Evolutionary conservation across 176 grass and related monocot genomes (phyloP), one percentile per base, ranked within the genome.

Genomic region (Olyra latifolia): DNA sequence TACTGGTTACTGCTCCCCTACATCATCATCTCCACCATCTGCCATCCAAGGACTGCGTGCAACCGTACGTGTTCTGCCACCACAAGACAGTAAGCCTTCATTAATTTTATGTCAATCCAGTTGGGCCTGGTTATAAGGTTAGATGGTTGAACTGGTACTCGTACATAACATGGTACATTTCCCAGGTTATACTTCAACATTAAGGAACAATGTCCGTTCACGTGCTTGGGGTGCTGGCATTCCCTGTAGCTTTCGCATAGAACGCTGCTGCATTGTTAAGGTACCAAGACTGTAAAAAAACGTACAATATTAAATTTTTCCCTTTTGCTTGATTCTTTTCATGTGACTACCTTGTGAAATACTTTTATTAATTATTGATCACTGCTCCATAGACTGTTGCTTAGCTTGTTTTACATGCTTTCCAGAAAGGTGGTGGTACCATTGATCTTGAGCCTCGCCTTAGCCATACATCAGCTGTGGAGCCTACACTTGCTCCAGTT

Each of bases 151-250:
- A 88, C 20, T 48, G 27, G 17, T 46, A 68, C 29, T 82, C 23
- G 28, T n/a, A 75, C 82, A 52, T 78, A 80, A 42, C 44, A 89
- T 71, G 29, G 7, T 85, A 57, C 85, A 39, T 78, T 32, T 78
- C 27, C 23, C 70, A 99, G 96, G 90, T 41, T 99, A 99, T 80
- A 89, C 90, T 85, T 99, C 96, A 81, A 93, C 92, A 64, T 79
- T 99, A 66, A 86, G 92, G 84, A 99, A 99, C 66, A 99, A 99
- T 84, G 96, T 99, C 13, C 92, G 96, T 27, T 99, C 96, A 66
- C 96, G 96, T 84, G 96, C 96, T 75, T 99, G 96, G 96, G 96
- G 96, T 38, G 88, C 85, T 30, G 96, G 96, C 57, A 95, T 99
- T 89, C 91, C 84, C 71, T 99, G 96, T 84, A 99, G 96, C 83